phyloP scores from a whole-genome alignment of 176 grass and related monocot genomes.

The Musa acuminata region DNA sequence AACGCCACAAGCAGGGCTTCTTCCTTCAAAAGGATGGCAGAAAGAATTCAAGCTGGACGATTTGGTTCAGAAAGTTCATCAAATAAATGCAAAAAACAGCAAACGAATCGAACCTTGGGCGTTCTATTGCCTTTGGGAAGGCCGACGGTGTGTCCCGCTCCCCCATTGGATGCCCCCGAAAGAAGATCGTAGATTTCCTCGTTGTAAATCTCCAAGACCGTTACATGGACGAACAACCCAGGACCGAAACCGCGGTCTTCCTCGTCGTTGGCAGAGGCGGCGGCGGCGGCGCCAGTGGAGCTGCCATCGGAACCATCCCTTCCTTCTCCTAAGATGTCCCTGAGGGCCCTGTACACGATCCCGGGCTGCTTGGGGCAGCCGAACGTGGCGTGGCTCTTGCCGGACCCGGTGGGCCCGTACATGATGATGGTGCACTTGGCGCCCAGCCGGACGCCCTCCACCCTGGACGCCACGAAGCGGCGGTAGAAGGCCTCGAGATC shows the following conservation, averaged over 20 bases:
- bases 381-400: slow-evolving; percentile 92
- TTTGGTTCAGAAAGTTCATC: no score
- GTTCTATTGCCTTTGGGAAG: slow-evolving; percentile 32
- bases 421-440: slow-evolving; percentile 93
- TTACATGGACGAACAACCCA: slow-evolving; percentile 56
- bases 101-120: slow-evolving; percentile 35
- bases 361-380: slow-evolving; percentile 54
- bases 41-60: no score
- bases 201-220: slow-evolving; percentile 79
- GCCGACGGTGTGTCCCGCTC: neutral
- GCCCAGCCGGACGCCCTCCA: slow-evolving; percentile 56
- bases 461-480: slow-evolving; percentile 56
- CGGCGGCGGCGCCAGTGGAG: no score
- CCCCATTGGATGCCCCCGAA: slow-evolving; percentile 25
- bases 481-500: slow-evolving; percentile 64
- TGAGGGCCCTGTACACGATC: slow-evolving; percentile 80
- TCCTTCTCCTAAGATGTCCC: slow-evolving; percentile 44
- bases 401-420: slow-evolving; percentile 61
- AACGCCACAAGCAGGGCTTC: no score
- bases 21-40: no score
- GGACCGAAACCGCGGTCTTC: neutral
- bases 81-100: neutral
- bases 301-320: neutral
- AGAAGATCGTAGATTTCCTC: slow-evolving; percentile 90
- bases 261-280: neutral